A percentile compares a stretch with the other conserved stretches of the same genome.
Evolutionary conservation across 179 eudicot species (phyloP).

Genomic region (Silene noctiflora): DNA sequence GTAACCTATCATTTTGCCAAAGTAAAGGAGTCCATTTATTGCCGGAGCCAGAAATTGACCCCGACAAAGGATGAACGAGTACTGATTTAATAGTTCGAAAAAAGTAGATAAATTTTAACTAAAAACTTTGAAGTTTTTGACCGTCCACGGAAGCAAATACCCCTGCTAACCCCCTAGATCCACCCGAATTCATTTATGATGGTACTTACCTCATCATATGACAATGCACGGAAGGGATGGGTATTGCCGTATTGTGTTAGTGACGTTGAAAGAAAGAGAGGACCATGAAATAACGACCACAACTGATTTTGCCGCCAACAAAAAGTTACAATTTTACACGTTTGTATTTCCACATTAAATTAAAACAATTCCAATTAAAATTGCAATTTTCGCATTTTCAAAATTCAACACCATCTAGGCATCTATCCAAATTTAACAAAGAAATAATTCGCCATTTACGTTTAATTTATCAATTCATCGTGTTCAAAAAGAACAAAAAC

Average conservation of each 20-base stretch:
- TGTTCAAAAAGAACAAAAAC: not conserved
- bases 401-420: not conserved
- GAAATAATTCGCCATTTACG: not conserved
- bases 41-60: too few relatives aligned
- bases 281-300: constrained; percentile 20
- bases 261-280: not conserved
- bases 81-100: too few relatives aligned
- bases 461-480: not conserved
- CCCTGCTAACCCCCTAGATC: too few relatives aligned
- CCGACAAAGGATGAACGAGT: too few relatives aligned
- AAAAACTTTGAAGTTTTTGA: too few relatives aligned
- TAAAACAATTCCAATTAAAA: not conserved
- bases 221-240: not conserved
- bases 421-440: not conserved
- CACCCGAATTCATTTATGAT: not conserved
- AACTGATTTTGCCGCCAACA: constrained; percentile 27
- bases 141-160: too few relatives aligned
- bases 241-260: not conserved
- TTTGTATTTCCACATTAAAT: not conserved
- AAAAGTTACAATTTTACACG: not conserved
- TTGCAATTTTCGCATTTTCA: constrained; percentile 17
- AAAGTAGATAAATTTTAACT: too few relatives aligned
- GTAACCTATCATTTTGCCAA: too few relatives aligned
- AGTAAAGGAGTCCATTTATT: too few relatives aligned
- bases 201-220: not conserved